Evolutionary conservation across 2,329 filamentous ascomycete species (phyloP), one percentile per base, ranked within the genome.

Genomic region (Periglandula ipomoeae): DNA sequence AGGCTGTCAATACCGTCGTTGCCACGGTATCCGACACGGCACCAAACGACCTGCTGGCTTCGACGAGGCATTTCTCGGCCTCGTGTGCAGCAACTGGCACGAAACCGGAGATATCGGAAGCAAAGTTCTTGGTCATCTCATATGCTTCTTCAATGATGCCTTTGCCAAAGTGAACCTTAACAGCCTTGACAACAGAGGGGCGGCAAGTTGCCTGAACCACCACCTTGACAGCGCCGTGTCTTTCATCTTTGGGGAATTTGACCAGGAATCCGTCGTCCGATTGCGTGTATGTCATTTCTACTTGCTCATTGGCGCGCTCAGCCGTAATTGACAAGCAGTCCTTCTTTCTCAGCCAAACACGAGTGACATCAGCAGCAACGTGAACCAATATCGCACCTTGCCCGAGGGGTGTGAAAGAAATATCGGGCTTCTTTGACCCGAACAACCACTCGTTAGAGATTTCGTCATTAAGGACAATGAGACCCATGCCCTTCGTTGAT

Each of bases 171-270:
- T 82, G 74, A 26, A 84, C 65, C 35, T 74, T 71, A 59, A 83
- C 78, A 0, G 74, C 75, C 64, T 83, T 79, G 56, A 78, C 78
- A 53, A 83, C 70, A 60, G 73, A 77, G 22, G 81, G 81, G 52
- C 75, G 76, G 48, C 72, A 77, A 13, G 71, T 78, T 1, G 80
- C 80, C 48, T 74, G 68, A 32, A 85, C 71, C 2, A 75, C 73
- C 40, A 85, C 69, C 47, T 77, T 77, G 45, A 84, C 62, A 34
- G 78, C 61, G 27, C 81, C 81, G 52, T 79, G 65, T 5, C 78
- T 76, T 51, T 84, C 78, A 23, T 71, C 70, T 24, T 65, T 67
- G 4, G 72, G 67, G 24, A 83, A 69, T 50, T 75, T 70, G 22
- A 80, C 68, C 17, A 78, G 55, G 35, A 81, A 70, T 4, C 76